Evolutionary conservation across 768 basidiomycete species (phyloP), one percentile per base, ranked within the genome.

Genomic region (Goffeauzyma gilvescens): DNA sequence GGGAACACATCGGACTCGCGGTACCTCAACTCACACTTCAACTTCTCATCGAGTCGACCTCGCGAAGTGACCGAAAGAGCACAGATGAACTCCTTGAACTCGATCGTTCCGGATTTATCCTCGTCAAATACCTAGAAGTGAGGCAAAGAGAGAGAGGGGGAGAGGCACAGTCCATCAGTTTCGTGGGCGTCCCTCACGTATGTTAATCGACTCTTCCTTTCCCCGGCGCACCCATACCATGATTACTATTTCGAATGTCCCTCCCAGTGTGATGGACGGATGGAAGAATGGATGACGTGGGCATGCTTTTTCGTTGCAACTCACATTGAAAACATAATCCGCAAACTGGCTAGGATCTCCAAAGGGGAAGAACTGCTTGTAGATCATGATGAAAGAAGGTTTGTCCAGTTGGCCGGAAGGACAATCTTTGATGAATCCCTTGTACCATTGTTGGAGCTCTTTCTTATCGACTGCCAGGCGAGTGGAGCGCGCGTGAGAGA

Each of bases 361-460:
- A 58, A 98, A 98, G 20, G 93, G 93, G 72, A 98, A 98, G 79
- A 98, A 98, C 65, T 96, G 93, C 62, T 87, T 86, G 74, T 96
- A 98, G 71, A 98, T 98, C 65, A 80, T 78, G 57, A 80, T 73
- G 68, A 98, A 98, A 63, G 89, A 89, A 55, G 46, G 46, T 33
- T 85, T 93, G 73, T 95, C 82, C 57, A 98, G 75, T 52, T 87
- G 82, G 31, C 93, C 93, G 4, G 85, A 81, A 1, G 93, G 93
- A 62, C 93, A 98, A 66, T 98, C 93, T 66, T 87, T 93, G 60
- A 90, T 75, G 69, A 96, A 98, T 34, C 93, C 93, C 67, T 96
- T 96, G 74, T 96, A 90, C 89, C 61, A 63, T 54, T 60, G 59
- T 49, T 63, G 61, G 21, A 63, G 46, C 32, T 63, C 61, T 55